A percentile compares a stretch with the other conserved stretches of the same genome.
Conservation (phyloP, 1,139 yeast genomes). For the Yamadazyma friedrichii region DNA sequence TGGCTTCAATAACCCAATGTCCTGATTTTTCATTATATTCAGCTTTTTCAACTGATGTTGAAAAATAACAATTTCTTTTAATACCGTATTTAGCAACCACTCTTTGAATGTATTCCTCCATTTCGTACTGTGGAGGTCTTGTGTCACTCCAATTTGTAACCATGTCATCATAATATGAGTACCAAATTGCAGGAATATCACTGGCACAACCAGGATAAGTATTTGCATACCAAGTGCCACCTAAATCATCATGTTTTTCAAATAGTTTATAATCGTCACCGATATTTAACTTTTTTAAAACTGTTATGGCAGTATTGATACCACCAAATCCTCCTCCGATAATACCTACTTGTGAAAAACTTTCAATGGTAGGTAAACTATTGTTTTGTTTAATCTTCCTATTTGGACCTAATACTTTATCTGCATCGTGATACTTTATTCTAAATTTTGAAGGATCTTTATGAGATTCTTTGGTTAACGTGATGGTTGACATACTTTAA, state of each 20-base stretch:
- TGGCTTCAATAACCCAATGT: constrained; percentile 37
- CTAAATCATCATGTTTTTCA: constrained; percentile 45
- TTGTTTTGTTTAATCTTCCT: constrained; percentile 17
- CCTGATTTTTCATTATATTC: constrained; percentile 31
- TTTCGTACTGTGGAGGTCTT: constrained; percentile 49
- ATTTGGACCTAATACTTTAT: constrained; percentile 26
- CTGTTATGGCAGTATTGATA: constrained; percentile 32
- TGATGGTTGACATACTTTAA: constrained; percentile 18
- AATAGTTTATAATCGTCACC: constrained; percentile 37
- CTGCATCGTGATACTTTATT: constrained; percentile 27
- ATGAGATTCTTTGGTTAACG: constrained; percentile 34
- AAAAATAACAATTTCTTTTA: constrained; percentile 27
- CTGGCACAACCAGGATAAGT: constrained; percentile 56
- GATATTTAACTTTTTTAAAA: constrained; percentile 25
- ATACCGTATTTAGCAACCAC: constrained; percentile 38
- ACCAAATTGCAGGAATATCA: constrained; percentile 52
- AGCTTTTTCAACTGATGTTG: constrained; percentile 27
- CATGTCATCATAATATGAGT: constrained; percentile 40
- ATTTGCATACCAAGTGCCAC: constrained; percentile 59
- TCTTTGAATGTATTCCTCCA: constrained; percentile 43
- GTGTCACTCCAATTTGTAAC: constrained; percentile 44
- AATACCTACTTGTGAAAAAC: constrained; percentile 33
- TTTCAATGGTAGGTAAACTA: constrained; percentile 21
- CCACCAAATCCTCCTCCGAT: constrained; percentile 54
- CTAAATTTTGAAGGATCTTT: constrained; percentile 32